A percentile compares a stretch with the other conserved stretches of the same genome.
Evolutionary conservation across 345 rosid species (phyloP).

Genomic region (Linum usitatissimum): DNA sequence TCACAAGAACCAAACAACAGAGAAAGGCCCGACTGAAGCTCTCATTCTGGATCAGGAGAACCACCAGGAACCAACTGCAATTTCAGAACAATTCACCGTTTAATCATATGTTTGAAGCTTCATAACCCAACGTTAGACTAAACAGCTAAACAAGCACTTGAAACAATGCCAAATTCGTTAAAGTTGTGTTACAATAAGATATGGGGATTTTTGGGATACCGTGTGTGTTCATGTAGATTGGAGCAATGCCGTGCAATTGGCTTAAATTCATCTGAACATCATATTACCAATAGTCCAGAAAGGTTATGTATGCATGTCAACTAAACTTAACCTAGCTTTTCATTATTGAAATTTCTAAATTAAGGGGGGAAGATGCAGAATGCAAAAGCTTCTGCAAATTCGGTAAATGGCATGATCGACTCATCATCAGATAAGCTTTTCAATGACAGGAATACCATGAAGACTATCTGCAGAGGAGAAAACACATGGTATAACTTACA

Average conservation of each 20-base stretch:
- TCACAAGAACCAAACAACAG: neutral
- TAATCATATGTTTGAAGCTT: neutral
- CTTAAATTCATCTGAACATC: too few species aligned
- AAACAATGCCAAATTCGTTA: neutral
- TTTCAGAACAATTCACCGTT: constrained; percentile 11
- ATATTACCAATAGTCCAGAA: neutral
- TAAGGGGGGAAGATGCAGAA: neutral
- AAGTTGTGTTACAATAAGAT: neutral
- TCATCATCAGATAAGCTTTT: neutral
- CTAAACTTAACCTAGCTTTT: neutral
- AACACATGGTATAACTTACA: constrained; percentile 32
- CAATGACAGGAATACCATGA: neutral
- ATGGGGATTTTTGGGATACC: neutral
- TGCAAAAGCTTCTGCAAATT: neutral
- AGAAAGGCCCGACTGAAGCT: neutral
- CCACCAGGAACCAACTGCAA: constrained; percentile 96
- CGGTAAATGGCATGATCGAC: neutral
- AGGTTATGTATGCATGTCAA: neutral
- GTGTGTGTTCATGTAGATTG: neutral
- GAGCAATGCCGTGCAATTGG: neutral
- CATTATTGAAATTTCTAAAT: neutral
- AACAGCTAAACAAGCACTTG: neutral
- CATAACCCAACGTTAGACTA: neutral
- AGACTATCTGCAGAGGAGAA: neutral
- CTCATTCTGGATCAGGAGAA: constrained; percentile 41